Percentiles rank a stretch among this genome's conserved stretches.
Conservation (phyloP, 2,329 filamentous ascomycete genomes). For the Emmonsiellopsis sp. region DNA sequence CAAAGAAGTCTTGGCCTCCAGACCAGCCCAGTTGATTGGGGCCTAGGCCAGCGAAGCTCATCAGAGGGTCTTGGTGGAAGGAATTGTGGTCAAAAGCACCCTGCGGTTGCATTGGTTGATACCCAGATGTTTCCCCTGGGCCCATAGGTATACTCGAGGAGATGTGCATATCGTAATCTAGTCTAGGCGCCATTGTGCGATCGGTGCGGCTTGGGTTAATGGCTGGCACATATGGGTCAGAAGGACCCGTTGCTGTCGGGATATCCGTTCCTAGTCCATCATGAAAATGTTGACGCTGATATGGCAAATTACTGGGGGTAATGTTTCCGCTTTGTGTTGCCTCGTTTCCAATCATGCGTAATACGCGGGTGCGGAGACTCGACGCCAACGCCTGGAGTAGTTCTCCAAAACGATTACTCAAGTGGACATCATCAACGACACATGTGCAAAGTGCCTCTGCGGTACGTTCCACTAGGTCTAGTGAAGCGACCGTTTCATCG, state of each 20-base stretch:
- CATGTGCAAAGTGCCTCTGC: slow-evolving; percentile 43
- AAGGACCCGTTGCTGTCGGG: background rate
- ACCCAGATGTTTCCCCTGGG: background rate
- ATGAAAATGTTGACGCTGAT: slow-evolving; percentile 5
- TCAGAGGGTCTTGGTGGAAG: slow-evolving; percentile 13
- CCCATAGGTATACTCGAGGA: background rate
- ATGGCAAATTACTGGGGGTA: slow-evolving; percentile 7
- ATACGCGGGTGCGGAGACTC: slow-evolving; percentile 11
- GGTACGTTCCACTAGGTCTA: slow-evolving; percentile 42
- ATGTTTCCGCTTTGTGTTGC: slow-evolving; percentile 9
- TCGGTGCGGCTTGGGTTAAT: background rate
- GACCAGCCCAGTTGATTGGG: slow-evolving; percentile 15
- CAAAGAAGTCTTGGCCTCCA: slow-evolving; percentile 15
- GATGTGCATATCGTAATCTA: background rate
- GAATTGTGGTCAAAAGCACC: slow-evolving; percentile 2
- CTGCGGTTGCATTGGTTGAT: slow-evolving; percentile 4
- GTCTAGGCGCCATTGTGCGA: background rate
- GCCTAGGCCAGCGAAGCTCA: slow-evolving; percentile 14
- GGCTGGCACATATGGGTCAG: background rate
- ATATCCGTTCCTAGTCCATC: background rate
- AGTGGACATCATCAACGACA: slow-evolving; percentile 51
- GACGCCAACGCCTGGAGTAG: slow-evolving; percentile 11
- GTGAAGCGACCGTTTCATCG: slow-evolving; percentile 41
- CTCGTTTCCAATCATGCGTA: slow-evolving; percentile 5
- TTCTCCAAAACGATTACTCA: slow-evolving; percentile 54